A percentile compares a stretch with the other conserved stretches of the same genome.
phyloP scores from a whole-genome alignment of 1,139 yeast genomes.

The Nakaseomyces glabratus region DNA sequence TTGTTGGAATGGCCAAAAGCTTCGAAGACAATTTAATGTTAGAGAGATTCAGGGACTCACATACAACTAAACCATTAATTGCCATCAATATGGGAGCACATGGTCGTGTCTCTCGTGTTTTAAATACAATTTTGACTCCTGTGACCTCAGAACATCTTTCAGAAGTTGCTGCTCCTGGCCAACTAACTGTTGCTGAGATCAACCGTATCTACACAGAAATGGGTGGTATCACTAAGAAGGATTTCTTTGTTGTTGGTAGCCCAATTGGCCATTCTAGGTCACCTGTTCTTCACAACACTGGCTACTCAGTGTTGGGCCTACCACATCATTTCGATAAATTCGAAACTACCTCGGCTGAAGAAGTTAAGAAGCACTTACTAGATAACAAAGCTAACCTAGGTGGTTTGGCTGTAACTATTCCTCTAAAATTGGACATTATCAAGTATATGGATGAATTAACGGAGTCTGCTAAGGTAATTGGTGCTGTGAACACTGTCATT shows the following conservation, averaged over 20 bases:
- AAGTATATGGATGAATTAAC: constrained; percentile 54
- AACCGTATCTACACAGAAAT: constrained; percentile 49
- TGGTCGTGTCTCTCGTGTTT: constrained; percentile 73
- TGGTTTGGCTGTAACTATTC: constrained; percentile 88
- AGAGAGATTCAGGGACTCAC: constrained; percentile 54
- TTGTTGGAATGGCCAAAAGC: constrained; percentile 65
- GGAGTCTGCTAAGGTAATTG: constrained; percentile 66
- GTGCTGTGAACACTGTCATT: constrained; percentile 86
- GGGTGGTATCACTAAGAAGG: constrained; percentile 51
- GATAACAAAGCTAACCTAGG: constrained; percentile 50
- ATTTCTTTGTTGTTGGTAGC: constrained; percentile 69
- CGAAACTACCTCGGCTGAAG: constrained; percentile 59
- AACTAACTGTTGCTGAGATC: constrained; percentile 52
- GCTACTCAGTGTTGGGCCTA: constrained; percentile 60
- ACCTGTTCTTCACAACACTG: constrained; percentile 75
- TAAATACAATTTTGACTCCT: constrained; percentile 72
- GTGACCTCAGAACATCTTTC: constrained; percentile 64
- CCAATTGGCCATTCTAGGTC: constrained; percentile 85
- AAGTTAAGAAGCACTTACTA: constrained; percentile 41
- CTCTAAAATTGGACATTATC: constrained; percentile 73
- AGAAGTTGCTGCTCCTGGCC: constrained; percentile 69
- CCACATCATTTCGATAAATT: constrained; percentile 64
- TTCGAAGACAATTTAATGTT: constrained; percentile 62
- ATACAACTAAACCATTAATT: constrained; percentile 55
- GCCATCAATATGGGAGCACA: constrained; percentile 72